Conservation (phyloP, 2,329 filamentous ascomycete species). For the Cercospora zeae-maydis region DNA sequence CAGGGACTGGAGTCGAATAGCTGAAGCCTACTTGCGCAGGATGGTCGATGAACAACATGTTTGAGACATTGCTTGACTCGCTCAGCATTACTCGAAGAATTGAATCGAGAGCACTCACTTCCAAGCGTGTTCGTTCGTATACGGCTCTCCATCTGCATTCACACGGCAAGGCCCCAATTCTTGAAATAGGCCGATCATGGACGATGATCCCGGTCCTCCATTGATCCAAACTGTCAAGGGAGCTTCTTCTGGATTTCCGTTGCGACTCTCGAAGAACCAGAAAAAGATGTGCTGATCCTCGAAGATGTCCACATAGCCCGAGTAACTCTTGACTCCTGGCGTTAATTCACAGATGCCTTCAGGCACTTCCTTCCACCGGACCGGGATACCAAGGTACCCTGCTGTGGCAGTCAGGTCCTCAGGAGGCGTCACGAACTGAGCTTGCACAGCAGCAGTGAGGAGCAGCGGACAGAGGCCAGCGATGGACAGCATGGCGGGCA, state of each 20-base stretch:
- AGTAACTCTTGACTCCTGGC: constrained; percentile 50
- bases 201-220: constrained; percentile 57
- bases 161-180: constrained; percentile 43
- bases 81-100: not conserved
- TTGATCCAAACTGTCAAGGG: constrained; percentile 61
- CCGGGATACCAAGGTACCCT: constrained; percentile 49
- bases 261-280: constrained; percentile 60
- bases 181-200: constrained; percentile 58
- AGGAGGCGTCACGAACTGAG: constrained; percentile 47
- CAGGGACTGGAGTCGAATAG: constrained; percentile 48
- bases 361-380: constrained; percentile 57
- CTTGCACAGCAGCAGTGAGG: constrained; percentile 4
- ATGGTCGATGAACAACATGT: constrained; percentile 69
- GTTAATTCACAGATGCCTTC: constrained; percentile 48
- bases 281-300: constrained; percentile 54
- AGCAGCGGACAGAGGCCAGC: not conserved
- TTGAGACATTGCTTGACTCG: constrained; percentile 48
- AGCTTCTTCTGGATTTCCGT: constrained; percentile 48
- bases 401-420: constrained; percentile 43
- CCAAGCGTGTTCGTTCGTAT: constrained; percentile 62
- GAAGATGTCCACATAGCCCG: constrained; percentile 38
- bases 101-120: constrained; percentile 35
- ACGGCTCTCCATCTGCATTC: constrained; percentile 45
- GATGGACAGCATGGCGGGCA: not conserved
- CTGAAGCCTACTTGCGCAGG: constrained; percentile 59